These are phyloP conservation scores for Boletus tylopilopsis DNA, from an alignment of 768 basidiomycete species.

Conservation along the genomic window DNA sequence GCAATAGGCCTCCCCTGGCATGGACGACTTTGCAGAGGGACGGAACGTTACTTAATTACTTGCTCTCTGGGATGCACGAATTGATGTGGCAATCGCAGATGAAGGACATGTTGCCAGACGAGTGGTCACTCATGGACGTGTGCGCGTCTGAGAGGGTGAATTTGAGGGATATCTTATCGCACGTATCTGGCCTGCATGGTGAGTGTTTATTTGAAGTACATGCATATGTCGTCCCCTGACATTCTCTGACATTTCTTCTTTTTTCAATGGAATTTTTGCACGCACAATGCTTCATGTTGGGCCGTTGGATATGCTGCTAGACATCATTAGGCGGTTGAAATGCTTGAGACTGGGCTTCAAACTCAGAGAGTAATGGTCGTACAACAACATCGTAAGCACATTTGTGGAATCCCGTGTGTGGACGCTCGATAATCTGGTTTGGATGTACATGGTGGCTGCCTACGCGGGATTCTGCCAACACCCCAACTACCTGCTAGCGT, in stretches of 20 bases:
- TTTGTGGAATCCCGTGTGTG: no score
- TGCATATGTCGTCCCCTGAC: no score
- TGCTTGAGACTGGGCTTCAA: conserved; percentile 32
- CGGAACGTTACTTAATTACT: conserved; percentile 35
- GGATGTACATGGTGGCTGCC: conserved; percentile 39
- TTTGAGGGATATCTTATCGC: conserved; percentile 37
- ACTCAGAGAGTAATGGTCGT: conserved; percentile 35
- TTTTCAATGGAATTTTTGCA: conserved; percentile 8
- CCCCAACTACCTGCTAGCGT: no score
- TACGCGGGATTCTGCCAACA: no score
- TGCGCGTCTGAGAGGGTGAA: conserved; percentile 36
- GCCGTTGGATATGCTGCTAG: conserved; percentile 25
- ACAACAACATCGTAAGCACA: conserved; percentile 36
- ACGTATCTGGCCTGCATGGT: conserved; percentile 40
- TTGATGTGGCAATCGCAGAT: conserved; percentile 38
- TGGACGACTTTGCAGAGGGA: conserved; percentile 37
- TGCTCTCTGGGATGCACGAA: conserved; percentile 29
- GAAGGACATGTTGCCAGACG: conserved; percentile 34
- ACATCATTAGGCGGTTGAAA: conserved; percentile 22
- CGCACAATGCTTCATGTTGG: conserved; percentile 35
- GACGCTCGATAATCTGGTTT: no score
- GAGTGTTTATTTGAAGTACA: no score
- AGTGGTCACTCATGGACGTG: conserved; percentile 39
- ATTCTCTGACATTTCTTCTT: no score
- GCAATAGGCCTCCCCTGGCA: conserved; percentile 40